Evolutionary conservation across 441 rosid genomes (phyloP), one percentile per base, ranked within the genome.

Genomic region (Sinapis alba): DNA sequence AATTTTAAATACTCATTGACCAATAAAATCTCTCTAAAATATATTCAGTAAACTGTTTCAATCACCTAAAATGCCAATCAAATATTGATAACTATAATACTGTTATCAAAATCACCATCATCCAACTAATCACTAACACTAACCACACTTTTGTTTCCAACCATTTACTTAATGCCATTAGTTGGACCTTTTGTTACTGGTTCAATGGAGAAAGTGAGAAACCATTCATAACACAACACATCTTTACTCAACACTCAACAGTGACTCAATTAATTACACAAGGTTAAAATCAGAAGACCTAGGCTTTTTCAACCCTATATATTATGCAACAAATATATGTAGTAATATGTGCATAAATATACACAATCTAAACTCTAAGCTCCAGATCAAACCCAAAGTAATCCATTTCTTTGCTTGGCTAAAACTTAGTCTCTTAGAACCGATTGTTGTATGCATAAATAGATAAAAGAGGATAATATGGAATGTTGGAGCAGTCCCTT

Each of bases 401-500:
- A 6, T 30, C 19, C 47, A 13, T 60, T 50, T 27, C 62, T 45
- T 64, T 56, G 30, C 18, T 69, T 63, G 71, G 71, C 54, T 54
- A 69, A 69, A 62, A 62, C 32, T 19, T 26, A 18, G 28, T 36
- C 47, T 71, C 72, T 50, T 65, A 23, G 47, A 68, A 41, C 12
- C 5, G 18, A 70, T 57, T 63, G 74, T 63, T 57, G 21, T 56
- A 28, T 2, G 62, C 54, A 64, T 10, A 70, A 30, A 15, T 43
- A 70, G n/a, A 15, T 30, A 65, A 23, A 58, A 36, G 63, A 34
- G 32, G 9, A 12, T 34, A 77, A 66, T 15, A 78, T 78, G 81
- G 81, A 78, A 61, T 60, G 53, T 16, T 78, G 77, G 77, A 61
- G 41, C 1, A 38, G 13, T 41, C 65, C 73, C n/a, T 66, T 72